Base-by-base conservation (phyloP, 192 early-diverging fungal species). In the Coemansia sp. region DNA sequence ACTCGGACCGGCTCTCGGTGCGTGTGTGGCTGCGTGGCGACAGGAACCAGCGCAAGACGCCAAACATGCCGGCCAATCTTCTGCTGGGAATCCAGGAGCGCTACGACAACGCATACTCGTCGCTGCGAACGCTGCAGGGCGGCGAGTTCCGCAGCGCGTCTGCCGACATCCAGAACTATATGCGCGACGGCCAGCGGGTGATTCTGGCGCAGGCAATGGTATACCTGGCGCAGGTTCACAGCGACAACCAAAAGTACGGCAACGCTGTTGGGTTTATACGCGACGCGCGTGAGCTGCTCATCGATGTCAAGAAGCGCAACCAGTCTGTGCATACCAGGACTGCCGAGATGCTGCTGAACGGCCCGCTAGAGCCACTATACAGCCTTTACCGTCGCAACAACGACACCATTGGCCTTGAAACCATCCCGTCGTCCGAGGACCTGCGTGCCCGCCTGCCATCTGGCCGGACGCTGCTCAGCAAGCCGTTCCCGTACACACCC, bases 141-240 rank as follows among this genome's bases (percentile, higher is more conserved):
- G 71, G 70, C 30, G 77, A 80, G 60, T 70, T 66, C 56, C 70
- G 77, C 29, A 67, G 43, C 58, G 67, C 73, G 33, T 73, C 77
- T 7, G 40, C 66, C 2, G 71, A 80, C 7, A 73, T 80, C 32
- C 66, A 66, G 29, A 66, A 58, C 66, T 80, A 80, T 52, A 70
- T 80, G 71, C 66, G 64, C 40, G 77, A 80, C 31, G 71, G 77
- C n/a, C 77, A 80, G 48, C 58, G 58, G 28, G 65, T 73, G 16
- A 73, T 73, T n/a, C 43, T 73, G 30, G 77, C 77, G 5, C 77
- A 80, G 54, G 77, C 77, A 5, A 73, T 80, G 77, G 57, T 80
- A 6, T 80, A 80, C 45, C 42, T 80, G 44, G 77, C 77, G 0
- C 70, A 73, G 47, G 77, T 73, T 5, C 64, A 80, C 53, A 73